Base-by-base conservation (phyloP, 768 basidiomycete genomes). In the Clitopilus passeckerianus region DNA sequence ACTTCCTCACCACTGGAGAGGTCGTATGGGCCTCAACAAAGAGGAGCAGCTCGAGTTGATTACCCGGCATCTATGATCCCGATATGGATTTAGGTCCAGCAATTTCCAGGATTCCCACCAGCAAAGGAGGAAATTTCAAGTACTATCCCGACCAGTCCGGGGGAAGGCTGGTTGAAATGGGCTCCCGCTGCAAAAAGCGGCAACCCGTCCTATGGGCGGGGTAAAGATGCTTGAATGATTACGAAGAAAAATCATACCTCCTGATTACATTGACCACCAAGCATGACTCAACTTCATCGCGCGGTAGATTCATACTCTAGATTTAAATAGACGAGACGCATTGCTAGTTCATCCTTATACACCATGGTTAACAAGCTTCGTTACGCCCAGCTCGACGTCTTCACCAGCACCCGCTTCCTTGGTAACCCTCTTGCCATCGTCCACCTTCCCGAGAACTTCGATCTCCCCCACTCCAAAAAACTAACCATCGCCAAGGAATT, bases 11-110 rank as follows among this genome's bases (percentile, higher is more conserved):
- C 54, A 55, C 22, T 85, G 82, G 83, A 72, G 85, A 60, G 84
- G 85, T 9, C 73, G 82, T 15, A 84, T 82, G 75, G 84, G 84
- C 0, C 65, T 83, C 33, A 71, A 66, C 57, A 80, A 79, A 61
- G 75, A 72, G 12, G 74, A 80, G 58, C 83, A 86, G 64, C 52
- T 79, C 24, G 60, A 69, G n/a, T 71, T 77, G 10, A 18, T 50
- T 22, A 5, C 46, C 22, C 20, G 46, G 10, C 22, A 23, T 18
- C 18, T 18, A 50, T 50, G 46, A 50, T 9, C 7, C 27, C 7
- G 27, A 7, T 30, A 7, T 7, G 27, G 7, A 7, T 30, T 30
- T 30, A n/a, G 27, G 27, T 30, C 4, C 7, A 30, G 27, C 27
- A 30, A 30, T 30, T 4, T 30, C 27, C 27, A 30, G 3, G 27